Evolutionary conservation across 225 moss, liverwort and hornwort species (phyloP), one percentile per base, ranked within the genome.

Genomic region (Straminergon stramineum): DNA sequence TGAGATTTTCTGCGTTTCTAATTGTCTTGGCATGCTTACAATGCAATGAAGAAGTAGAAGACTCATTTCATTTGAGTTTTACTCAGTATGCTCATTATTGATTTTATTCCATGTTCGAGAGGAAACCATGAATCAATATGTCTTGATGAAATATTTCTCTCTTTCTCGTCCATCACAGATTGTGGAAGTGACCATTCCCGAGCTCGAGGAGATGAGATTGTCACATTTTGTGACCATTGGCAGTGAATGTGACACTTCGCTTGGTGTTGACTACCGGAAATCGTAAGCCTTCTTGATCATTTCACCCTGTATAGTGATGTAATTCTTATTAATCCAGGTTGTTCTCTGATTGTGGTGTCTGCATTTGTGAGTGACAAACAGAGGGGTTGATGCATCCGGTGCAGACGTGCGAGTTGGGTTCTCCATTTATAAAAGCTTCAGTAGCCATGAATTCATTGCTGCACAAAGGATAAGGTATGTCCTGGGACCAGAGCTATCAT

Each of bases 131-230:
- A 41, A 26, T 57, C 51, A 37, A 30, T 51, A 43, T 57, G 41
- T 73, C 62, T 20, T 86, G 17, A 57, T n/a, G 86, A 79, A 73
- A n/a, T 86, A 35, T 61, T 39, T n/a, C 2, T 68, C 75, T 84
- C 27, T 43, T 32, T 48, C 7, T 61, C 45, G 45, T 26, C 37
- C 39, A 68, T 61, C 55, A 31, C 91, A 98, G 98, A 75, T 97
- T 62, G 87, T 97, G 85, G 98, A 98, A 91, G 97, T 98, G 64
- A 97, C 94, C 26, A 67, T 98, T 57, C 98, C 98, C 41, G 98
- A 98, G 86, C 92, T 98, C n/a, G 98, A 98, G 91, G 95, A 96
- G 93, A 98, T 98, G 98, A 95, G 98, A 76, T 92, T 98, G 85
- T 95, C 98, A 79, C 98, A 98, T 90, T 98, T 94, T 88, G 94